phyloP scores from a whole-genome alignment of 2,329 filamentous ascomycete genomes.

The Aspergillus transmontanensis region DNA sequence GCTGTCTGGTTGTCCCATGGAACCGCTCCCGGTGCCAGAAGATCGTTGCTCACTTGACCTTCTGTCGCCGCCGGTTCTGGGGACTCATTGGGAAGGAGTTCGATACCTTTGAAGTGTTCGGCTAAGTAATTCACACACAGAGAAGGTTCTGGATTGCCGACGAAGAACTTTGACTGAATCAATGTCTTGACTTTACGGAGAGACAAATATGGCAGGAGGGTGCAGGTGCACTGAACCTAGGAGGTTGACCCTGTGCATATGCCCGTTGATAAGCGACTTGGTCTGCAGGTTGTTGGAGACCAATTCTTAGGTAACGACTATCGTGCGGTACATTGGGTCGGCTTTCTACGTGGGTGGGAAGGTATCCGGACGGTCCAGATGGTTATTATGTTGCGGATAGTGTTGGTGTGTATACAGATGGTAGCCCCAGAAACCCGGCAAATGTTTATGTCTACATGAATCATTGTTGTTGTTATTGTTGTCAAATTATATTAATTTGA shows the following conservation, averaged over 20 bases:
- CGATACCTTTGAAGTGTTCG: background rate
- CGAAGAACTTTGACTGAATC: background rate
- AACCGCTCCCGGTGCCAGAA: conserved; percentile 16
- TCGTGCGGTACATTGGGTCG: background rate
- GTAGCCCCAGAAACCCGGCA: background rate
- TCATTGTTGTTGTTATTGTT: background rate
- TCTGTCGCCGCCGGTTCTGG: conserved; percentile 2
- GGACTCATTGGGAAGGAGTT: background rate
- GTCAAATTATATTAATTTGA: background rate
- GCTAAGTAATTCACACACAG: background rate
- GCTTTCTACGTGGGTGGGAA: background rate
- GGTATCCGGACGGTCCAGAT: background rate
- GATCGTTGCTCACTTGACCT: conserved; percentile 15
- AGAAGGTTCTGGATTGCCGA: background rate
- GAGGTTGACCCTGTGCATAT: background rate
- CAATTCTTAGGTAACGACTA: background rate
- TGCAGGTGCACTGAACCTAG: background rate
- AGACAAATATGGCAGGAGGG: background rate
- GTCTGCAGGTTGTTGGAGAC: background rate
- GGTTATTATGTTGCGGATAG: background rate
- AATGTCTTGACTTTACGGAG: background rate
- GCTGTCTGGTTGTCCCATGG: conserved; percentile 19
- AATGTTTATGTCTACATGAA: background rate
- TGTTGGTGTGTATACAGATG: background rate
- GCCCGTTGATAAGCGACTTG: background rate